Evolutionary conservation across 768 basidiomycete species (phyloP), one percentile per base, ranked within the genome.

Genomic region (Pleurotus djamor): DNA sequence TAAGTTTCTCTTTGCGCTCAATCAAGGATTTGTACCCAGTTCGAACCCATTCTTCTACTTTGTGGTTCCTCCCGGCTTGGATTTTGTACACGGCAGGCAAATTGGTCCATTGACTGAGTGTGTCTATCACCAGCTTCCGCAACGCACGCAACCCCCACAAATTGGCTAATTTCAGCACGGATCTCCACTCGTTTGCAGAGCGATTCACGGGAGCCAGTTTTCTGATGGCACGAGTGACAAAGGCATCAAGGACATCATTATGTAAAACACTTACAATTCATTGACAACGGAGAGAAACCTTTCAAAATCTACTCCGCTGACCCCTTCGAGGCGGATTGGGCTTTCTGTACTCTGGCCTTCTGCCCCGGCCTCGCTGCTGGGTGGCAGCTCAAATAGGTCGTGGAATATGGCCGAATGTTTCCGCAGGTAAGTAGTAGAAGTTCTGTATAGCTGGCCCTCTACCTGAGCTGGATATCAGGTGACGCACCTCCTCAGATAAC

Each of bases 371-470:
- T n/a, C 54, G 7, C 28, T 7, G 17, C 14, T 44, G 3, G 21
- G 17, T 10, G 12, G 37, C 28, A 9, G 10, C 9, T 37, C 5
- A 8, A 78, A 75, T 64, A 74, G 69, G 7, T 70, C 58, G 10
- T 63, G 62, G 63, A 79, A 76, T 2, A 77, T 67, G 4, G 68
- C 67, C 0, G 76, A 78, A 44, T 69, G 66, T 14, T 67, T 64
- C 35, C 68, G 62, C 34, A 80, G 72, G 28, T 71, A 67, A 21
- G 68, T 64, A 12, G 69, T 67, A 13, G 76, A 77, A 9, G 78
- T 66, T 59, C 74, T 74, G 69, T 77, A 79, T 17, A 76, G 59
- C 10, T 62, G 63, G 44, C 70, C 68, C 48, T 79, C 78, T 32
- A 76, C 77, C 77, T 78, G 41, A 2, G 41, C 10, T 4, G 41